Evolutionary conservation across 805 yeast genomes (phyloP), one percentile per base, ranked within the genome.

Genomic region (Blastobotrys peoriensis): DNA sequence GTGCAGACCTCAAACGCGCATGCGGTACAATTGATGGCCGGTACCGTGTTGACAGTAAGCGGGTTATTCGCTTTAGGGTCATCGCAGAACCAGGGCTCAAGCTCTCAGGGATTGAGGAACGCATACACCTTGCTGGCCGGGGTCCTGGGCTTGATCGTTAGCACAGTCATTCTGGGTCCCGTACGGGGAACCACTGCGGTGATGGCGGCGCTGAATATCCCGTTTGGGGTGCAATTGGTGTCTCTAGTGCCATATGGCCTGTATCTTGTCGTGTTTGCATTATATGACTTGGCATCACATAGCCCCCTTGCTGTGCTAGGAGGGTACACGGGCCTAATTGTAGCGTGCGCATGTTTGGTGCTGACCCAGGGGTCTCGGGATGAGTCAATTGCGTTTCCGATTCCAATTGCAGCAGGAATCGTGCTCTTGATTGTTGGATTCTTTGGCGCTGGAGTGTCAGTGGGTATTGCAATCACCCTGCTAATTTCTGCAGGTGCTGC

Each of bases 401-500:
- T 46, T 33, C 33, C 49, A 10, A 18, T 47, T 18, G 41, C 43
- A 9, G 1, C 30, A 9, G 54, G 56, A 5, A 10, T 38, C n/a
- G 25, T 25, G 2, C 40, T 56, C 22, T 23, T 53, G 10, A 20
- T 57, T 5, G 56, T 53, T 5, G 48, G 52, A 1, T 19, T 49
- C 1, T 13, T 51, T 8, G 17, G 48, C 22, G 42, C 45, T 3
- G 15, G 44, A 2, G 48, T 47, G 5, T 38, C 39, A 2, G 21
- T 15, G n/a, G 19, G 10, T 17, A 35, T 45, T 15, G 16, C 52
- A 23, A 39, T 52, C 15, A 40, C 58, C 22, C 47, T 54, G 10
- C 40, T 53, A 4, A 60, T 61, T 18, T 49, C 64, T 3, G 47
- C 58, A 28, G 57, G 60, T 4, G 55, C 66, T 0, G 39, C 56